Base-by-base conservation (phyloP, 225 moss, liverwort and hornwort species). In the Ulota crispa region DNA sequence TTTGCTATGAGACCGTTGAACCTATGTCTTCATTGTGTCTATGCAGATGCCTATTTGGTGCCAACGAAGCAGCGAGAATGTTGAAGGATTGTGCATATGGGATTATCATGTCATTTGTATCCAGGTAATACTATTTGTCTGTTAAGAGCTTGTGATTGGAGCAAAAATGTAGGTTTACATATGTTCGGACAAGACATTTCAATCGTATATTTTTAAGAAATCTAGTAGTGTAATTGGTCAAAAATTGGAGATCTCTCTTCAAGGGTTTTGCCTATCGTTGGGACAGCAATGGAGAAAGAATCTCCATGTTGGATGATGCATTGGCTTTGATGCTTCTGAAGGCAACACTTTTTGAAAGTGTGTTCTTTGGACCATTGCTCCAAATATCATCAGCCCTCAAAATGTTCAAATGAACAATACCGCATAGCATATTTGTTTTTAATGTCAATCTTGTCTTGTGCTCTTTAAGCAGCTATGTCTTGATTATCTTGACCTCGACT, bases 51-150 rank as follows among this genome's bases (percentile, higher is more conserved):
- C 91, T 61, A 79, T 91, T 59, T 91, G 87, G 87, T 34, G 82
- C 53, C 91, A 91, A 72, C 87, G 82, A 53, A 86, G 81, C 67
- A 87, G 84, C 69, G 56, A 83, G 50, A 78, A 81, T 47, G 66
- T 43, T 13, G 82, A 76, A 27, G 89, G 91, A 53, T 62, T 89
- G 60, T 85, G 81, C 76, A 65, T 89, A 30, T 91, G 91, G 91
- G 91, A 91, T 73, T 91, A 91, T 70, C 91, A 91, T 84, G 91
- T 91, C 26, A 86, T 91, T 61, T 91, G 91, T 71, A 78, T 91
- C 55, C 91, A 87, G 82, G 91, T 91, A 76, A 41, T 36, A 63
- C 37, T 75, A 36, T 70, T 50, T n/a, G 16, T 39, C 34, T 76
- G 1, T 64, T 13, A 41, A 54, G 59, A 31, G 53, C 9, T 37